Base-by-base conservation (phyloP, 352 stramenopile genomes). In the Phytophthora podocarpi region DNA sequence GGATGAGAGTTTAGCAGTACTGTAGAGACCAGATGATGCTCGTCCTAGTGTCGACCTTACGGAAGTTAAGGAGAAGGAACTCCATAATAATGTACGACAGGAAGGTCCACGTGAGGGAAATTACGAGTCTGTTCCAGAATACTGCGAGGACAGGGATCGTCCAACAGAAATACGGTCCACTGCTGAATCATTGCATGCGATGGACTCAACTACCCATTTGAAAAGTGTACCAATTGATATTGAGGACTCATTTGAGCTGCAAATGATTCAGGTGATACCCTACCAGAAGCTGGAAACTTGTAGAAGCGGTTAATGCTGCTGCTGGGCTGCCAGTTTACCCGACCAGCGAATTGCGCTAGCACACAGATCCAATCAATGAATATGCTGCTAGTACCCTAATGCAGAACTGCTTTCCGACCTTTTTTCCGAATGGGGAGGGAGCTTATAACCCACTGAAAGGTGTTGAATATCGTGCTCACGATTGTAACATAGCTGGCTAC, bases 41-140 rank as follows among this genome's bases (percentile, higher is more conserved):
- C 23, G 52, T 37, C 52, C 52, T 5, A 52, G 11, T 27, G 39
- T 60, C 13, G 13, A 15, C 4, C 16, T 52, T 9, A 60, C 52
- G 2, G 52, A 60, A 12, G 32, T 46, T 8, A 40, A 60, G 13
- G 39, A 21, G 4, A 20, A 39, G 0, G 52, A 60, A 30, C 52
- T 59, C 3, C 34, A 18, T 13, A 21, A 35, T 48, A 12, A 16
- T 1, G 7, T 34, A 4, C 13, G 11, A 11, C 13, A 37, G 36
- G 37, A 30, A 2, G 20, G 37, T 11, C 1, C 36, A 10, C 3
- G 36, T 26, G 36, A 42, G 13, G 36, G 36, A 42, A 27, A 42
- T 26, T 42, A 42, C 26, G 36, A n/a, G n/a, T n/a, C n/a, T n/a
- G n/a, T n/a, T n/a, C n/a, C n/a, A n/a, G n/a, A n/a, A n/a, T n/a